Conservation (phyloP, 2,329 filamentous ascomycete genomes). For the Grosmannia clavigera region DNA sequence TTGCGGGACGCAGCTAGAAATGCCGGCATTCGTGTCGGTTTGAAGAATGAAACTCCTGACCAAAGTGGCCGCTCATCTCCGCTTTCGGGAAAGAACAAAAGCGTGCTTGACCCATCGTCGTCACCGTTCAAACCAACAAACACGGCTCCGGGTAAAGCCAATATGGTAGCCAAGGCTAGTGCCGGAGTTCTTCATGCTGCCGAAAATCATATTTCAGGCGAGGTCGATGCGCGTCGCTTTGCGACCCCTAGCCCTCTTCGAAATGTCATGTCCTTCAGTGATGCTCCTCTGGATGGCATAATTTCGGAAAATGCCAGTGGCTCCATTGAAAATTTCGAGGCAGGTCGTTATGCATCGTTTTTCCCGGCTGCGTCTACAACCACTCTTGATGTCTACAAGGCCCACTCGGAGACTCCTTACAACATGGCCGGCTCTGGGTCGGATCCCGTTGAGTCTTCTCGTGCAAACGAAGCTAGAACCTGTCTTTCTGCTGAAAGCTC, state of each 20-base stretch:
- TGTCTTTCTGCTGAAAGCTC: neutral
- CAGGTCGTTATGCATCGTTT: neutral
- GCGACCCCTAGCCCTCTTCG: neutral
- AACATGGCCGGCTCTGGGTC: neutral
- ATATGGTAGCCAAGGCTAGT: neutral
- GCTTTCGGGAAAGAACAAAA: neutral
- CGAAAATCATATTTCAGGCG: neutral
- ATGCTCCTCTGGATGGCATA: neutral
- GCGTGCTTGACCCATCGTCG: neutral
- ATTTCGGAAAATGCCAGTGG: neutral
- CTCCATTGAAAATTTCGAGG: neutral
- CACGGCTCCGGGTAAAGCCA: neutral
- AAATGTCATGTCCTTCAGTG: neutral
- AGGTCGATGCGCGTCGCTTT: neutral
- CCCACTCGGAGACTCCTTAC: neutral
- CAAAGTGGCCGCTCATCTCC: neutral
- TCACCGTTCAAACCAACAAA: neutral
- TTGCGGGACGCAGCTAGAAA: neutral
- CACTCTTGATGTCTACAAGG: too few relatives aligned
- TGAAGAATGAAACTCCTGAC: too few relatives aligned
- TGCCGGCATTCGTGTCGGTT: neutral
- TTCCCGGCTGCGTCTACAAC: too few relatives aligned
- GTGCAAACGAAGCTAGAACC: neutral
- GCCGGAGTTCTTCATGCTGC: neutral
- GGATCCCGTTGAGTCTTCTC: neutral